Evolutionary conservation across 2,329 filamentous ascomycete species (phyloP), one percentile per base, ranked within the genome.

Genomic region (Aspergillus flavus): DNA sequence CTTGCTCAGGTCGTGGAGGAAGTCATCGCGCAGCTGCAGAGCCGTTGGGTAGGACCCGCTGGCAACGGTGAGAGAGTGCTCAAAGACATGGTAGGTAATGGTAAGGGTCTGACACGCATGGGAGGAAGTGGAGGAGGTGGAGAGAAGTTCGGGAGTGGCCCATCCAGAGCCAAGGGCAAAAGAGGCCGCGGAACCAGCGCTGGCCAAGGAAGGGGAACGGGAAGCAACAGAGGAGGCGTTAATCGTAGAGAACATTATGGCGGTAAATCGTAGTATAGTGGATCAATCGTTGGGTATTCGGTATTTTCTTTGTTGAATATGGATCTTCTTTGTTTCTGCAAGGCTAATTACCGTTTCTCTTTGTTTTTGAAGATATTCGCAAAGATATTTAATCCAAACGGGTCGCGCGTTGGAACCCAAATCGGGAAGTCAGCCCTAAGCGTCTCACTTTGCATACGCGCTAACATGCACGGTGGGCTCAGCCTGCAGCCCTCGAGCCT

Each of bases 11-110:
- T 64, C 54, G 32, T 64, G 62, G 54, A 64, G 55, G 61, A 62
- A 64, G 56, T 64, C 59, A 59, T 61, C 62, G 32, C 62, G 62
- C 32, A 64, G 50, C 32, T 64, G 55, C 23, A 64, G 50, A 16
- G 62, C 62, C n/a, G 60, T 59, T 19, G 62, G 59, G 43, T 62
- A 62, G 19, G 56, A 64, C 19, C 59, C 52, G n/a, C 56, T 62
- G 34, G 62, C 50, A 23, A 64, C 56, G n/a, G 55, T 58, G 48
- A 62, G 62, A 7, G 61, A 50, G n/a, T 64, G 62, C 26, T 59
- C 48, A 55, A 64, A 62, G 36, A 23, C 21, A 32, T 57, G 55
- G 39, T 64, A 54, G 19, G 59, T 61, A 34, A 64, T 64, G 6
- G 62, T 64, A 21, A 64, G 59, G 19, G 61, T 59, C 50, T 64